Conservation (phyloP, 768 basidiomycete genomes). For the Russula foetens region DNA sequence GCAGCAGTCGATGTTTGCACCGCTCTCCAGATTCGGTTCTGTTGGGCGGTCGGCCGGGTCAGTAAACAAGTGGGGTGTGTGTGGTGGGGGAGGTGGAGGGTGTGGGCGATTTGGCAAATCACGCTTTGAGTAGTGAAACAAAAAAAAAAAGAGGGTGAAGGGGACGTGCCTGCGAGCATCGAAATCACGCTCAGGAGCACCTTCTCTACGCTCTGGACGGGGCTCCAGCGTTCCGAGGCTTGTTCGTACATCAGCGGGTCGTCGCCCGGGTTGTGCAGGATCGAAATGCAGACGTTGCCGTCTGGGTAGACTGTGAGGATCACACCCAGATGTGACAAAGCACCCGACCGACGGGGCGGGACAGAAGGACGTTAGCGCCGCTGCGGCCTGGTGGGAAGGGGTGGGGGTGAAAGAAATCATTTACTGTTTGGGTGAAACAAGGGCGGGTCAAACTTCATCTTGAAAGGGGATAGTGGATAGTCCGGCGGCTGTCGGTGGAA, state of each 20-base stretch:
- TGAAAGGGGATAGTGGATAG: slow-evolving; percentile 97
- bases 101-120: no score
- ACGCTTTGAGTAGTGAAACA: not conserved
- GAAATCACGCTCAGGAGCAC: slow-evolving; percentile 93
- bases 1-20: slow-evolving; percentile 95
- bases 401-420: slow-evolving; percentile 25
- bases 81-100: not conserved
- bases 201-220: slow-evolving; percentile 98
- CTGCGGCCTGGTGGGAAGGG: not conserved
- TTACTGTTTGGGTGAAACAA: slow-evolving; percentile 97
- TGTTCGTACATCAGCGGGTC: slow-evolving; percentile 92
- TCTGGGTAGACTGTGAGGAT: slow-evolving; percentile 74
- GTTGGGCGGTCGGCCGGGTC: not conserved
- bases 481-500: slow-evolving; percentile 60
- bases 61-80: not conserved
- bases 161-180: slow-evolving; percentile 80
- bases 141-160: no score
- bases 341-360: no score
- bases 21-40: slow-evolving; percentile 97
- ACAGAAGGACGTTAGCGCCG: no score
- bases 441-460: slow-evolving; percentile 98
- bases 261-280: slow-evolving; percentile 90
- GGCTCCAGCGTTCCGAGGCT: slow-evolving; percentile 95
- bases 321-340: no score
- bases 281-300: slow-evolving; percentile 97